Percentiles rank a stretch among this genome's conserved stretches.
These are phyloP conservation scores for Lactarius quietus DNA, from an alignment of 768 basidiomycete genomes.

Conservation along the genomic window DNA sequence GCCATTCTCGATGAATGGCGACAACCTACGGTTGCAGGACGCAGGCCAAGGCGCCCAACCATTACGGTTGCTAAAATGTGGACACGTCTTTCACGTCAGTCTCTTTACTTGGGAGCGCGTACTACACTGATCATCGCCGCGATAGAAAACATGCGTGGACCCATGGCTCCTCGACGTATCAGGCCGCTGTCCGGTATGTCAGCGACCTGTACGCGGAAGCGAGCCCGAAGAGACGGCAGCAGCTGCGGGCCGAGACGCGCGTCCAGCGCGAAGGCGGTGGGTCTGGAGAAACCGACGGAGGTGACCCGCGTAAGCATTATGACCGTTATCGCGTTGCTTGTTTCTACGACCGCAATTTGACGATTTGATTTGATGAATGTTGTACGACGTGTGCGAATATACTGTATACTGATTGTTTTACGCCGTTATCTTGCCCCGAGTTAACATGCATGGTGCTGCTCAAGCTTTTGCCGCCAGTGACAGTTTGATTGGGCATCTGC, in stretches of 20 bases:
- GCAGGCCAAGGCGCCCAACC: constrained; percentile 77
- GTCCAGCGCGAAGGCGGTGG: constrained; percentile 24
- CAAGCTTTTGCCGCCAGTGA: no score
- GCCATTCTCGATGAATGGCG: constrained; percentile 20
- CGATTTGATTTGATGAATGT: neutral
- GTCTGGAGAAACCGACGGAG: constrained; percentile 21
- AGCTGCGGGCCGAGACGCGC: constrained; percentile 30
- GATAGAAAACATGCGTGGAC: constrained; percentile 82
- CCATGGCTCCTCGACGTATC: constrained; percentile 85
- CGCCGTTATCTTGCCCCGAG: no score
- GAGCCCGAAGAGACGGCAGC: constrained; percentile 36
- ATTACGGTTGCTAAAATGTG: constrained; percentile 69
- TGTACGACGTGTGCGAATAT: no score
- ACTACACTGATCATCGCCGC: constrained; percentile 14
- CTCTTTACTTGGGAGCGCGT: neutral
- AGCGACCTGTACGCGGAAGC: constrained; percentile 61
- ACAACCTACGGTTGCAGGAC: constrained; percentile 56
- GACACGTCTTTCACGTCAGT: constrained; percentile 89
- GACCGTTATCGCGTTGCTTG: neutral
- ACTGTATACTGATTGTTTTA: no score
- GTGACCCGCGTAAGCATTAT: constrained; percentile 2
- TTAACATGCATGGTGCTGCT: no score
- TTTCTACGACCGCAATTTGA: neutral
- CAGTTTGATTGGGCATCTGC: no score
- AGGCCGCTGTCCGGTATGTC: constrained; percentile 86